Conservation (phyloP, 495 filamentous ascomycete species). For the Penicillium salamii region DNA sequence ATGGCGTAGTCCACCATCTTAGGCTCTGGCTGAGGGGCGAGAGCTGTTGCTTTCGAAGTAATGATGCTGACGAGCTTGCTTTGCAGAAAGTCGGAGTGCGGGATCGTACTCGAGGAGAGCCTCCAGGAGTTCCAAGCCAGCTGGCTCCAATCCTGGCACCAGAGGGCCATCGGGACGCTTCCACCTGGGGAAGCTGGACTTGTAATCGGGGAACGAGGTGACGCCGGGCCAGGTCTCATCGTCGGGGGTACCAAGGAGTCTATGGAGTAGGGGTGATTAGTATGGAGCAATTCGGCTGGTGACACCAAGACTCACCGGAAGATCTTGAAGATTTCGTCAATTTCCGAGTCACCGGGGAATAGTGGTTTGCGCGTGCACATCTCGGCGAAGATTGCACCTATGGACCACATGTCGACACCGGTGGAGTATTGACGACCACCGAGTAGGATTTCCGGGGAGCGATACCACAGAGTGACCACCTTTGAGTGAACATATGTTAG, state of each 20-base stretch:
- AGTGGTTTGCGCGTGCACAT: constrained; percentile 98
- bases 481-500: constrained; percentile 21
- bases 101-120: constrained; percentile 90
- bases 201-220: constrained; percentile 97
- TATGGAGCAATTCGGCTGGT: too few species aligned
- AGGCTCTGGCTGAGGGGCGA: too few species aligned
- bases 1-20: too few species aligned
- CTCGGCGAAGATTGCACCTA: constrained; percentile 98
- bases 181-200: constrained; percentile 95
- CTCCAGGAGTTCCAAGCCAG: constrained; percentile 86
- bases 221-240: constrained; percentile 92
- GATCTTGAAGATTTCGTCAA: constrained; percentile 99
- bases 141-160: constrained; percentile 60
- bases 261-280: constrained; percentile 26
- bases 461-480: constrained; percentile 98
- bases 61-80: constrained; percentile 86
- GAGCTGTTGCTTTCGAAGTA: too few species aligned
- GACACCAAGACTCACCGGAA: constrained; percentile 65
- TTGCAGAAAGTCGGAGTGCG: constrained; percentile 86
- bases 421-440: constrained; percentile 96
- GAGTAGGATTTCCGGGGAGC: constrained; percentile 91
- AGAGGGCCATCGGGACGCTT: constrained; percentile 60
- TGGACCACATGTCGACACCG: constrained; percentile 98
- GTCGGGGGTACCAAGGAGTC: constrained; percentile 84
- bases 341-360: constrained; percentile 98